phyloP scores from a whole-genome alignment of 2,329 filamentous ascomycete species.

The Aspergillus fumigatus region DNA sequence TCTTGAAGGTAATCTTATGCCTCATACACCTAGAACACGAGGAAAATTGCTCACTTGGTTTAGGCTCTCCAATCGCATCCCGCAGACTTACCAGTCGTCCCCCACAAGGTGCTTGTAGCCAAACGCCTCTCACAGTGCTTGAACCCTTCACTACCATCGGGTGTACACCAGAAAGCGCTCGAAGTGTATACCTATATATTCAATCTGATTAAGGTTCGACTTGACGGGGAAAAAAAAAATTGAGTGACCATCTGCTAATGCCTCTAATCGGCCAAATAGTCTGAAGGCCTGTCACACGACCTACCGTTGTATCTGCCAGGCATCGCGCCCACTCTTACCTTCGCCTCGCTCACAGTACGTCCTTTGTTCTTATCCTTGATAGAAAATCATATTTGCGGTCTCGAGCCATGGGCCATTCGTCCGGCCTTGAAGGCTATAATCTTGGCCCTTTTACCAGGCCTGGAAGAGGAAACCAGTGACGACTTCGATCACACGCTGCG shows the following conservation, averaged over 20 bases:
- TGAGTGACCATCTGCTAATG: conserved; percentile 9
- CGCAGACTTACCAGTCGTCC: conserved; percentile 65
- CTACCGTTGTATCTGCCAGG: conserved; percentile 86
- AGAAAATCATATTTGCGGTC: conserved; percentile 70
- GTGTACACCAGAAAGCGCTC: conserved; percentile 94
- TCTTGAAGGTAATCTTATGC: conserved; percentile 66
- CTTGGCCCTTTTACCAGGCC: conserved; percentile 78
- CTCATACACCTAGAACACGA: neutral
- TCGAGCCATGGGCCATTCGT: conserved; percentile 68
- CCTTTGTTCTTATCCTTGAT: conserved; percentile 79
- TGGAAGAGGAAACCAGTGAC: conserved; percentile 95
- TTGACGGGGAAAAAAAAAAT: neutral
- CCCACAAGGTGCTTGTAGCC: conserved; percentile 76
- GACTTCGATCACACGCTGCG: conserved; percentile 87
- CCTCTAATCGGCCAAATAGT: conserved; percentile 29
- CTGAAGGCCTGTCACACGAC: conserved; percentile 73
- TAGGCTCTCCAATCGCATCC: conserved; percentile 86
- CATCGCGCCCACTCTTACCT: conserved; percentile 81
- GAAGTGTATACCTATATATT: conserved; percentile 94
- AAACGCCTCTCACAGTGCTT: conserved; percentile 93
- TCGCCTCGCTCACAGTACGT: conserved; percentile 87
- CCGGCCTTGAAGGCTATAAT: conserved; percentile 89
- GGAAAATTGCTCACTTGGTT: neutral
- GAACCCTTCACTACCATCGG: conserved; percentile 86
- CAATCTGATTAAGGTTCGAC: conserved; percentile 66